Conservation (phyloP, 148 eudicot genomes). For the Linanthus parryae region DNA sequence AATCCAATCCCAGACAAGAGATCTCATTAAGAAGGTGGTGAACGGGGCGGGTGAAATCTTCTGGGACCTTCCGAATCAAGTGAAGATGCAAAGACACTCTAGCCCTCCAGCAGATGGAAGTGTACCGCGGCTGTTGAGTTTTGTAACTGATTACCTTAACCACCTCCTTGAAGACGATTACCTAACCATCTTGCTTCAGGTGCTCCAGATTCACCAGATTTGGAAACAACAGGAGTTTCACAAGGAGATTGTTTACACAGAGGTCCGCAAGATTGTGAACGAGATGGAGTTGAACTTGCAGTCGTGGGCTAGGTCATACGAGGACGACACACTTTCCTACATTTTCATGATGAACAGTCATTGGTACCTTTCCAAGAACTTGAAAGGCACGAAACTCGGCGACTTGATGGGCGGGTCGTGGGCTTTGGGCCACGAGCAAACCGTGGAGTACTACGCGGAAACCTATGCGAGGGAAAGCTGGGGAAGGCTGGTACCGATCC, state of each 20-base stretch:
- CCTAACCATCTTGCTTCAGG: slow-evolving; percentile 33
- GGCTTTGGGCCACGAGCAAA: slow-evolving; percentile 30
- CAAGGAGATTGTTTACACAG: slow-evolving; percentile 28
- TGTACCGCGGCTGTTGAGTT: slow-evolving; percentile 59
- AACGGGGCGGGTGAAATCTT: slow-evolving; percentile 61
- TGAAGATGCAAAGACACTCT: slow-evolving; percentile 46
- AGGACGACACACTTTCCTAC: slow-evolving; percentile 37
- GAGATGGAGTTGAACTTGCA: slow-evolving; percentile 58
- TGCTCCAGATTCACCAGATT: slow-evolving; percentile 50
- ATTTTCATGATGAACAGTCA: slow-evolving; percentile 86
- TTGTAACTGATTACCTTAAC: slow-evolving; percentile 57
- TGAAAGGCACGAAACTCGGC: slow-evolving; percentile 44
- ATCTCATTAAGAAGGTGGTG: slow-evolving; percentile 60
- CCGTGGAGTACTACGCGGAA: slow-evolving; percentile 28
- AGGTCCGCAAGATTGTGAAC: slow-evolving; percentile 44
- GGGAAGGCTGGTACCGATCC: slow-evolving; percentile 47
- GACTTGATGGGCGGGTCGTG: slow-evolving; percentile 67
- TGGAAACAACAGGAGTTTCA: slow-evolving; percentile 36
- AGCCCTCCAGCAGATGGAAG: slow-evolving; percentile 52
- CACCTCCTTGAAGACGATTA: slow-evolving; percentile 60
- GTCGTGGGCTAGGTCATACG: slow-evolving; percentile 57
- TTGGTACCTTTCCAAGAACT: slow-evolving; percentile 37
- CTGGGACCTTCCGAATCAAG: slow-evolving; percentile 60
- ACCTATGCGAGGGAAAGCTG: slow-evolving; percentile 60
- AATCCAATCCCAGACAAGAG: slow-evolving; percentile 57